These are phyloP conservation scores for Mucor ambiguus DNA, from an alignment of 371 early-diverging fungal species.

Conservation along the genomic window DNA sequence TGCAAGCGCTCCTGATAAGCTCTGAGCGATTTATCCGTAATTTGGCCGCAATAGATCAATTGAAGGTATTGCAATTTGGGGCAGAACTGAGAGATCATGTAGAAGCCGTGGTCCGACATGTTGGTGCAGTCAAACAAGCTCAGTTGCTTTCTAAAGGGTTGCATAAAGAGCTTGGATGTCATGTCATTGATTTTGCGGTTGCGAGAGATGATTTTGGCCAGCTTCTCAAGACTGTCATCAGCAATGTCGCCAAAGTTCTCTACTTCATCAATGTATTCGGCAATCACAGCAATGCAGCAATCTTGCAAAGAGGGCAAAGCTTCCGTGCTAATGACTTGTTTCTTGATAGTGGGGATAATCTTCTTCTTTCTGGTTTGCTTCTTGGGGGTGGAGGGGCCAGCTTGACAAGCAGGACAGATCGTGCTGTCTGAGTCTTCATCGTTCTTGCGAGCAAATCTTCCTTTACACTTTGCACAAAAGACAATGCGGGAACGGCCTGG, in stretches of 20 bases:
- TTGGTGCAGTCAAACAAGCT: conserved; percentile 83
- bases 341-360: conserved; percentile 28
- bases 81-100: conserved; percentile 67
- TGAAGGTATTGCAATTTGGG: conserved; percentile 60
- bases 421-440: conserved; percentile 25
- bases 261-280: conserved; percentile 74
- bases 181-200: conserved; percentile 69
- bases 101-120: conserved; percentile 58
- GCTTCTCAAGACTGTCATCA: conserved; percentile 64
- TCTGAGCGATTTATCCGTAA: conserved; percentile 58
- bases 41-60: conserved; percentile 79
- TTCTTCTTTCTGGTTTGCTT: conserved; percentile 26
- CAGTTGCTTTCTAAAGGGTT: conserved; percentile 56
- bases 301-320: conserved; percentile 55
- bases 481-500: conserved; percentile 46
- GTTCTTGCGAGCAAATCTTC: conserved; percentile 51
- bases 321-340: conserved; percentile 22
- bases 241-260: conserved; percentile 84
- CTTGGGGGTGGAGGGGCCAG: conserved; percentile 26
- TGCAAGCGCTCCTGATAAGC: conserved; percentile 51
- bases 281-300: conserved; percentile 74
- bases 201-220: conserved; percentile 80
- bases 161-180: conserved; percentile 75
- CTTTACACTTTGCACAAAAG: conserved; percentile 67
- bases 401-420: conserved; percentile 57